Base-by-base conservation (phyloP, 306 rosid genomes). In the Crataegus laevigata region DNA sequence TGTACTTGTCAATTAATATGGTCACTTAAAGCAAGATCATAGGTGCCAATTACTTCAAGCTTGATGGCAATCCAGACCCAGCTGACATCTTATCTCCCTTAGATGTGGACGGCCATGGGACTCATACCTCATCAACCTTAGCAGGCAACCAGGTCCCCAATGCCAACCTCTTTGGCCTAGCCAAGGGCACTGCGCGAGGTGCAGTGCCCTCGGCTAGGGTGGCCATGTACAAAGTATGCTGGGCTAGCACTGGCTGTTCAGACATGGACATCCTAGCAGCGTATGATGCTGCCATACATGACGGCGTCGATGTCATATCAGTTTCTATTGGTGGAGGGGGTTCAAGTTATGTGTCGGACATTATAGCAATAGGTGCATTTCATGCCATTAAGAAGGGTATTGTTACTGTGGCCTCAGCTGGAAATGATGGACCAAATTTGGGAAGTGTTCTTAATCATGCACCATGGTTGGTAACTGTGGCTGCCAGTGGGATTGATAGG, bases 381-480 rank as follows among this genome's bases (percentile, higher is more conserved):
- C 97, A 78, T 75, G 98, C 97, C 17, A 79, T 94, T 90, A 85
- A 88, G 85, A 94, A 80, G 52, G 97, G 96, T 30, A 89, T 94
- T 25, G 73, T 88, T 79, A 94, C 97, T 1, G 87, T 87, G 59
- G 86, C 97, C 8, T 88, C 97, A 0, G 97, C 93, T 1, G 98
- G 97, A 45, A 94, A 94, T 71, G 85, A 74, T 62, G 97, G 98
- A 12, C 98, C 98, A 6, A 26, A 24, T 42, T 21, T 82, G 72
- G 87, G 77, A 21, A 76, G 71, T n/a, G 85, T 94, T 36, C 21
- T 76, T 2, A 94, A 94, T 76, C 79, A 66, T 62, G 98, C 97
- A 1, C 98, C 98, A 2, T 94, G 98, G 98, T 71, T 94, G 8
- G 76, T 94, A 4, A 94, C 98, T 0, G 96, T 94, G n/a, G 96